Evolutionary conservation across 331 rosid species (phyloP), one percentile per base, ranked within the genome.

Genomic region (Acacia concinna): DNA sequence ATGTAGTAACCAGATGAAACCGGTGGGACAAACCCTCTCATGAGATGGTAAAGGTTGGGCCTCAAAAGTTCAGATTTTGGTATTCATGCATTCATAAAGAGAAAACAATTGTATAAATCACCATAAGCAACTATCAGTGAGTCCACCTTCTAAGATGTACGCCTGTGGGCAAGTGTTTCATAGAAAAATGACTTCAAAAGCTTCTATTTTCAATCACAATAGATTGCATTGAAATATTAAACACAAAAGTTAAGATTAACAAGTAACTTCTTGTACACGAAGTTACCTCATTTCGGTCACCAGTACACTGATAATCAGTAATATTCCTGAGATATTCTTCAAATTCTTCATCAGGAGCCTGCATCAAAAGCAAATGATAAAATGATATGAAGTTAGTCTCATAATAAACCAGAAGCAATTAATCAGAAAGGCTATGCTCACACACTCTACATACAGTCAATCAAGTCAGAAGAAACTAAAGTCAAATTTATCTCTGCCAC

Each of bases 291-390:
- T 96, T 96, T 20, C 92, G 86, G 68, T 96, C 97, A 62, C 97
- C 96, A 44, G 86, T 92, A 80, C 97, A 90, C 44, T 96, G 97
- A 78, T 93, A 88, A 81, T 96, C 97, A 76, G 90, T 88, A 81
- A 86, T 89, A 77, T 91, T 90, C 88, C 98, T 79, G n/a, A 96
- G 93, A 89, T 93, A 93, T 85, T 96, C 99, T 78, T 96, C 99
- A 86, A 91, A 96, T 88, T 93, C 98, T 87, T 93, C 99, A 83
- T 96, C 98, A 78, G 99, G 99, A 83, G 98, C 98, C 99, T 96
- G 73, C 87, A 77, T 49, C 9, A 70, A 66, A 77, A 76, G 73
- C 73, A 67, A 71, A 81, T 59, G 63, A 74, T 43, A 82, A 81
- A 57, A 46, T 38, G 28, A 37, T 54, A 54, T 47, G 52, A 30